Base-by-base conservation (phyloP, 306 rosid genomes). In the Dryas octopetala region DNA sequence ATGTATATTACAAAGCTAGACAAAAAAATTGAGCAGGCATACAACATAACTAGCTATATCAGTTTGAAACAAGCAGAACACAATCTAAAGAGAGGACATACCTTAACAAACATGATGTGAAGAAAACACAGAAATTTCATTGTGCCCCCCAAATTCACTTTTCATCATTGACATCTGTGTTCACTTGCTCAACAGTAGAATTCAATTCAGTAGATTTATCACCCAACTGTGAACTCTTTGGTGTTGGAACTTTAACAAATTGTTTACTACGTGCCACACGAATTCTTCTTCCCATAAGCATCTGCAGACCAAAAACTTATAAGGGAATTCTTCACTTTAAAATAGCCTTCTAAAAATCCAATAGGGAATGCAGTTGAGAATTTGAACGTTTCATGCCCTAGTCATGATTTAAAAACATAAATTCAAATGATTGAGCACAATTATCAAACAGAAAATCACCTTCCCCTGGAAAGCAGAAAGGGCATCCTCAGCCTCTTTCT, bases 401-500 rank as follows among this genome's bases (percentile, higher is more conserved):
- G 7, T 43, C 43, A 59, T 46, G 26, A 61, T 68, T 53, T 59
- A 7, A 64, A 74, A 60, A 55, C 44, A 9, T 3, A 79, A 55
- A 58, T 52, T 43, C 71, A 78, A 77, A 51, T 45, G 68, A 80
- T 46, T 71, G 65, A 15, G 17, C 71, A 23, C 41, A 16, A 14
- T 41, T 11, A 75, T 9, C 70, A 62, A 73, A 61, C 60, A 26
- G 23, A 54, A 6, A 76, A 80, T 67, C 86, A 96, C 98, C 99
- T 96, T 96, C 71, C 90, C 94, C 69, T 91, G 85, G 77, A 85
- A 86, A 73, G 79, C 86, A 44, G 88, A 4, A 82, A 96, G 89
- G 62, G 98, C 96, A 55, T 83, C 90, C 11, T 86, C 88, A 8
- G 98, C 99, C 73, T 89, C 86, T 86, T 86, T 88, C 88, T 89